These are phyloP conservation scores for Sphaerulina vaccinii DNA, from an alignment of 2,329 filamentous ascomycete species.

Conservation along the genomic window DNA sequence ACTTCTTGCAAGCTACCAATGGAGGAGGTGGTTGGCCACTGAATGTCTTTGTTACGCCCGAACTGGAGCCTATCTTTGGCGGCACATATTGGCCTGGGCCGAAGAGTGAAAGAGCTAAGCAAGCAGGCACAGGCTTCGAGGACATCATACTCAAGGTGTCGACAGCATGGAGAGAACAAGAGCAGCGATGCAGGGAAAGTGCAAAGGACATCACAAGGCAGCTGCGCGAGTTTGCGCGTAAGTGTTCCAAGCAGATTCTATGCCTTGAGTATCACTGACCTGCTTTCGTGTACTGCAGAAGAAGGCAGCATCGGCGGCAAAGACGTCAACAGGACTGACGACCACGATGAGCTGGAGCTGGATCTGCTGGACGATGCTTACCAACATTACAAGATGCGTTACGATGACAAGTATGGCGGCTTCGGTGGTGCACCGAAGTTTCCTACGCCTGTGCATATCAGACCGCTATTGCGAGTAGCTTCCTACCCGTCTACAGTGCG, in stretches of 20 bases:
- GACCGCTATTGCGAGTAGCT: constrained; percentile 74
- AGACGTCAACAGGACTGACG: constrained; percentile 30
- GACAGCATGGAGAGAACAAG: constrained; percentile 76
- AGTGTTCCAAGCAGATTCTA: neutral
- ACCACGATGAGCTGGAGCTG: constrained; percentile 73
- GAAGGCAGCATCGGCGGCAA: constrained; percentile 67
- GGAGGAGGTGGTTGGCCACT: constrained; percentile 90
- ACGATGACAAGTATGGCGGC: constrained; percentile 73
- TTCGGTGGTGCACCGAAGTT: constrained; percentile 81
- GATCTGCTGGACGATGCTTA: constrained; percentile 91
- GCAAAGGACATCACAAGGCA: constrained; percentile 79
- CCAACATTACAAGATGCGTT: constrained; percentile 74
- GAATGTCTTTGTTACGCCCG: constrained; percentile 93
- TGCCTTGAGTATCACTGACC: neutral
- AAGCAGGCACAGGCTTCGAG: constrained; percentile 71
- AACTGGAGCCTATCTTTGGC: constrained; percentile 90
- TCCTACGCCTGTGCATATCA: constrained; percentile 79
- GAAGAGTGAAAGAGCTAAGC: constrained; percentile 52
- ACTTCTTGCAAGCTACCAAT: constrained; percentile 92
- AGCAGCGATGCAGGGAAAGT: constrained; percentile 76
- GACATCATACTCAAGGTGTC: constrained; percentile 76
- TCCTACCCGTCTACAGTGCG: constrained; percentile 69
- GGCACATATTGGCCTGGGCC: constrained; percentile 94
- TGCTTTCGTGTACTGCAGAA: constrained; percentile 36
- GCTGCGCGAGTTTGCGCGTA: constrained; percentile 74